Evolutionary conservation across 2,329 filamentous ascomycete species (phyloP), one percentile per base, ranked within the genome.

Genomic region (Aspergillus phoenicis): DNA sequence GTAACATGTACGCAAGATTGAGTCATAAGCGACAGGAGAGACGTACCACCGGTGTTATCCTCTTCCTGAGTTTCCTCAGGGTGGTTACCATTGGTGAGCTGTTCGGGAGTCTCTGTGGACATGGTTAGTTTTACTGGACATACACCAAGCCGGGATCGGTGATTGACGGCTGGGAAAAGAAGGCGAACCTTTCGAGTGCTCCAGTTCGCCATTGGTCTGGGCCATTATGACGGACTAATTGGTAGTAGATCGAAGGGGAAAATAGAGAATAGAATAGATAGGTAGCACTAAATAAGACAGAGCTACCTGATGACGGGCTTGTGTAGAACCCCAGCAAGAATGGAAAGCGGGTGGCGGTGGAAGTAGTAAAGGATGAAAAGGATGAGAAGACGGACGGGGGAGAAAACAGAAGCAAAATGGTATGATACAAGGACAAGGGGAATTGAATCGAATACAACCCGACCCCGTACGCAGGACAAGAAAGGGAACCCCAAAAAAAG

Each of bases 131-230:
- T 36, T 65, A 22, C 57, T 49, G 53, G 57, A 13, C 10, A 13
- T 15, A 30, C 49, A 20, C 33, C 51, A 17, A 39, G 47, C 11
- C 36, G 15, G 28, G 43, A 17, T 30, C 36, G 38, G 52, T 15
- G 33, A 59, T 17, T 30, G 45, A 11, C 51, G 33, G 55, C 48
- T 2, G 41, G 24, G 13, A 5, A 22, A 28, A 24, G 52, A 53
- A 28, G 41, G 53, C 63, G 49, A 63, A 78, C 77, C 77, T 76
- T 77, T 74, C 63, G 75, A 73, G 72, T 74, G 70, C 71, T 77
- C 75, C 68, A 70, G 62, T 36, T 73, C 71, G 57, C 72, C 75
- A 74, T 78, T 77, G 61, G 71, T 69, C 65, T 78, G 71, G 49
- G 75, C 74, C 77, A 79, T 79, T 69, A 61, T 68, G 66, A 62